Evolutionary conservation across 768 basidiomycete species (phyloP), one percentile per base, ranked within the genome.

Genomic region (Auriculariales sp.): DNA sequence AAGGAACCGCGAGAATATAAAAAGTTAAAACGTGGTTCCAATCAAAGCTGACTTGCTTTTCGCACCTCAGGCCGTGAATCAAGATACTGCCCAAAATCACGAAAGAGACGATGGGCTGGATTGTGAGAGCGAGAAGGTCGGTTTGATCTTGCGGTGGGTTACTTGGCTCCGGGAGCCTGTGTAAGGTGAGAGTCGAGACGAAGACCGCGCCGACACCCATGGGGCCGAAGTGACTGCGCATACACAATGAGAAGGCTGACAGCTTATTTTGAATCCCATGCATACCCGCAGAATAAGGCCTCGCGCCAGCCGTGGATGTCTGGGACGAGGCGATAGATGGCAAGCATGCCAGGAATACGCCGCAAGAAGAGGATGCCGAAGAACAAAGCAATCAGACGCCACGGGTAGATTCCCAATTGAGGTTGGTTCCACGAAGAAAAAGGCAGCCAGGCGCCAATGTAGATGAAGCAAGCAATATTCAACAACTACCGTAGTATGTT

Each of bases 281-380:
- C 97, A 68, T 95, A 92, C 2, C 94, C 94, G 3, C 75, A 78
- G 61, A 98, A 95, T 3, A 91, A 54, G 0, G 94, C 93, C 65
- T 97, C 90, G 39, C 75, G 71, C 80, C 90, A 86, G 19, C 75
- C 79, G 32, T 65, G 62, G 55, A 97, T 86, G 62, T 97, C 93
- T 0, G 93, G 94, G 12, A 95, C 76, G 73, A 79, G 88, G 52
- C 66, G 75, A 58, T 93, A 92, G 2, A 95, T 68, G 3, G 78
- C 57, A 48, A 95, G 64, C 42, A 97, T 70, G 12, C 77, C 66
- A 0, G 93, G 93, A 25, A 97, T 79, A 11, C 94, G 75, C 24
- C 95, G 78, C 29, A 97, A 62, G 6, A 78, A 55, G 42, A 95
- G 66, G 45, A 95, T 79, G 2, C 67, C 65, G 32, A 91, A 57